Percentiles rank a stretch among this genome's conserved stretches.
These are phyloP conservation scores for Rubia peregrina DNA, from an alignment of 305 asterid species.

Conservation along the genomic window DNA sequence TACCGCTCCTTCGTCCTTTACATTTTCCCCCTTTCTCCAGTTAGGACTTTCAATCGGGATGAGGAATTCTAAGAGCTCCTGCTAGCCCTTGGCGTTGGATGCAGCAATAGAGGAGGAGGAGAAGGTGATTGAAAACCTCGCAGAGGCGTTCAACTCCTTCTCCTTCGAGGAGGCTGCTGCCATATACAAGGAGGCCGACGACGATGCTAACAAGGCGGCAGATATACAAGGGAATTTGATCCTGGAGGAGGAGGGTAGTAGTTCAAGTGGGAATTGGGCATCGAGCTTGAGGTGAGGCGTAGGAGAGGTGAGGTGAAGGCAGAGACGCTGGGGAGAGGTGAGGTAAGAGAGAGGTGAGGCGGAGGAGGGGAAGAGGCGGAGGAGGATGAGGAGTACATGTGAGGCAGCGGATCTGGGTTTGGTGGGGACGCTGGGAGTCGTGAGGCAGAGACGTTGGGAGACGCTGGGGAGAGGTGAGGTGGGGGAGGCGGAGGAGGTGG, in stretches of 20 bases:
- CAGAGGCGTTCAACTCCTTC: conserved; percentile 39
- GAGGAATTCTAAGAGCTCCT: conserved; percentile 41
- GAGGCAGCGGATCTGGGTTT: no score
- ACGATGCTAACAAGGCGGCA: conserved; percentile 45
- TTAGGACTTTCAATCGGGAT: conserved; percentile 6
- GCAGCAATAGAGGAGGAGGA: conserved; percentile 12
- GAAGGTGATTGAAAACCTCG: conserved; percentile 10
- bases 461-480: no score
- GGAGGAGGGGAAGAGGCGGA: no score
- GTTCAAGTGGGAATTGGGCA: conserved; percentile 41
- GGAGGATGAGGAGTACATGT: no score
- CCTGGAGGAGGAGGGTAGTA: conserved; percentile 24
- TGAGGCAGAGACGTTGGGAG: no score
- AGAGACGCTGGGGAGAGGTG: no score
- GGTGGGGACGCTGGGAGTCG: no score
- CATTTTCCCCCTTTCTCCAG: not conserved
- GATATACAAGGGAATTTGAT: conserved; percentile 27
- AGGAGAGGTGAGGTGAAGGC: no score
- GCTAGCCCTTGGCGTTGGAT: conserved; percentile 20
- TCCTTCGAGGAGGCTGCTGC: conserved; percentile 48
- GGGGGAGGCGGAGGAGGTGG: no score
- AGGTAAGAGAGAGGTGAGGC: no score
- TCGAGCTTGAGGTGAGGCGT: conserved; percentile 7
- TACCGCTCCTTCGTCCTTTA: not conserved
- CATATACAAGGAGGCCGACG: conserved; percentile 39